Base-by-base conservation (phyloP, 208 protist genomes). In the Phytomonas sp. region DNA sequence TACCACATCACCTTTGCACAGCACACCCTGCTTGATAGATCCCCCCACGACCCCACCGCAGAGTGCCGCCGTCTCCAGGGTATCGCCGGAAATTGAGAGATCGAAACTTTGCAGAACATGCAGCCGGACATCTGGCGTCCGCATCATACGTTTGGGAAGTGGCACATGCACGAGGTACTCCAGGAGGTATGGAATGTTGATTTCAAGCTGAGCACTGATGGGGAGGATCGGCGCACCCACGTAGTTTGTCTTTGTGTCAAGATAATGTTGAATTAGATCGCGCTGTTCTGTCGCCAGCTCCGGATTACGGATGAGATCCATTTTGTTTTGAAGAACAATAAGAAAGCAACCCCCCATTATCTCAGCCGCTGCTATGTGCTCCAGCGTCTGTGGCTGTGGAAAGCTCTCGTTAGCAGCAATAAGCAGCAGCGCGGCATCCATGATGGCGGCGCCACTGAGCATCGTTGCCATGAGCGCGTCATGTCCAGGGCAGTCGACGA, bases 401-500 rank as follows among this genome's bases (percentile, higher is more conserved):
- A 98, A 99, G n/a, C 85, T 70, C 79, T 99, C 98, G 81, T 99
- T 99, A 64, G 96, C 98, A 31, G 98, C 99, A 77, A 99, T 99
- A 14, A 99, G 92, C 34, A 99, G 88, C 37, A 99, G 78, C 8
- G 99, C 99, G 23, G 98, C 99, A 79, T 99, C 99, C 99, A 99
- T 99, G 76, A 99, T 98, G 72, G 98, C 98, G 29, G 99, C 98
- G 70, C 98, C 99, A 95, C 99, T 99, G 40, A 99, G 93, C 99
- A 99, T 99, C 60, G 99, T 99, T 30, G 98, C 98, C 99, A 99
- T 99, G 56, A 99, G 96, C 84, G 99, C 98, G 89, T 99, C 98
- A 89, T 99, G 99, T 66, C 97, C 98, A 56, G 98, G 98, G 84
- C 98, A 99, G 88, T 99, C 98, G 29, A 99, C 98, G 83, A 99